Evolutionary conservation across 2,329 filamentous ascomycete species (phyloP), one percentile per base, ranked within the genome.

Genomic region (Diplodia mutila): DNA sequence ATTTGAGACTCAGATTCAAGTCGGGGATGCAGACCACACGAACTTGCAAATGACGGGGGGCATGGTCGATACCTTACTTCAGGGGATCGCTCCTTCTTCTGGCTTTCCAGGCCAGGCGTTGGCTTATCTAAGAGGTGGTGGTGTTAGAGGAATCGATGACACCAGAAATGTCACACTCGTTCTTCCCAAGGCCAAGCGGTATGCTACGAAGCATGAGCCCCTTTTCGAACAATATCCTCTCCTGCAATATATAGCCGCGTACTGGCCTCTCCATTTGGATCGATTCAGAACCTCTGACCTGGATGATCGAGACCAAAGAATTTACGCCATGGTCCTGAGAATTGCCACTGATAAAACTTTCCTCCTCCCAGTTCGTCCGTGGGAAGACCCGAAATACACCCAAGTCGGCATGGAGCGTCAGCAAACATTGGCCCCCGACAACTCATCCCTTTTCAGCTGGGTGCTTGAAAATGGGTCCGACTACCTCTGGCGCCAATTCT

Each of bases 1-100:
- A 51, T 82, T 82, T 48, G 74, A 80, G 61, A 76, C 72, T 4
- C 68, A 72, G 21, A n/a, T 71, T 2, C 12, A 52, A 29, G 9
- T 27, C 1, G 11, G 49, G 21, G 21, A 11, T 16, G 14, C 49
- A n/a, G 21, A 52, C 16, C 6, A 27, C 3, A 27, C n/a, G 8
- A 21, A 9, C 7, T 18, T 52, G 18, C 49, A 25, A 12, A 1
- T 23, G 14, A 25, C 23, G 21, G 42, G 42, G 42, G 6, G 11
- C 4, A 21, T 27, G 23, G 21, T 52, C 49, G 12, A 27, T 18
- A 27, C 3, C 12, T 11, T 52, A 21, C 49, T 52, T 11, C 21
- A 52, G 12, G 23, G 14, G 6, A 16, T 52, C 1, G 4, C 27
- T 27, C 49, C 49, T 3, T 11, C 21, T 14, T 14, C 23, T 4